A percentile compares a stretch with the other conserved stretches of the same genome.
These are phyloP conservation scores for Solanum chmielewskii DNA, from an alignment of 257 asterid genomes.

Conservation along the genomic window DNA sequence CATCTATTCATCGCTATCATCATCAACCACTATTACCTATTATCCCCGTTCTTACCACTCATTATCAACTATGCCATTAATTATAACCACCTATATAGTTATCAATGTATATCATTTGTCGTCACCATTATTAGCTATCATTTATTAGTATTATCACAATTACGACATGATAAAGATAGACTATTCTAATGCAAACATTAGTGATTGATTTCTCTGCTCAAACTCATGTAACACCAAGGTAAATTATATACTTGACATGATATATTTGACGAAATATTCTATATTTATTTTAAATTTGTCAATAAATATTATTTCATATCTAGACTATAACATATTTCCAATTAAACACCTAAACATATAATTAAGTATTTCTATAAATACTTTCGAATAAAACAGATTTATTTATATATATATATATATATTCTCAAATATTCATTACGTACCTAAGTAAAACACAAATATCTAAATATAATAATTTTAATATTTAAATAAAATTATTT, in stretches of 20 bases:
- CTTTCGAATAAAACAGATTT: not conserved
- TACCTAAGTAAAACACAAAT: not conserved
- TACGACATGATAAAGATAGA: not conserved
- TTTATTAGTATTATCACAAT: too few relatives aligned
- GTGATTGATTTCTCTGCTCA: not conserved
- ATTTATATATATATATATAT: too few relatives aligned
- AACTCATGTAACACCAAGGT: not conserved
- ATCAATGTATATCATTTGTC: not conserved
- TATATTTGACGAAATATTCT: too few relatives aligned
- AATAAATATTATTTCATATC: too few relatives aligned
- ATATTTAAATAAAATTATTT: not conserved
- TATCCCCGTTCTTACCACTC: not conserved
- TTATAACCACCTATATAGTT: not conserved
- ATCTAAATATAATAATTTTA: too few relatives aligned
- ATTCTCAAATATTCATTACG: not conserved
- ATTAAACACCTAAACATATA: too few relatives aligned
- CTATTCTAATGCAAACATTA: too few relatives aligned
- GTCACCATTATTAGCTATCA: not conserved
- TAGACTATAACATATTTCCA: not conserved
- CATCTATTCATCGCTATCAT: not conserved
- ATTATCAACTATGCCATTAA: not conserved
- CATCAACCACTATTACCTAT: not conserved
- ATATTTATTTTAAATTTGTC: too few relatives aligned
- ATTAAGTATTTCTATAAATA: too few relatives aligned
- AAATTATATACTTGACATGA: not conserved